phyloP scores from a whole-genome alignment of 1,284 basidiomycete genomes.

The Sporisorium scitamineum region DNA sequence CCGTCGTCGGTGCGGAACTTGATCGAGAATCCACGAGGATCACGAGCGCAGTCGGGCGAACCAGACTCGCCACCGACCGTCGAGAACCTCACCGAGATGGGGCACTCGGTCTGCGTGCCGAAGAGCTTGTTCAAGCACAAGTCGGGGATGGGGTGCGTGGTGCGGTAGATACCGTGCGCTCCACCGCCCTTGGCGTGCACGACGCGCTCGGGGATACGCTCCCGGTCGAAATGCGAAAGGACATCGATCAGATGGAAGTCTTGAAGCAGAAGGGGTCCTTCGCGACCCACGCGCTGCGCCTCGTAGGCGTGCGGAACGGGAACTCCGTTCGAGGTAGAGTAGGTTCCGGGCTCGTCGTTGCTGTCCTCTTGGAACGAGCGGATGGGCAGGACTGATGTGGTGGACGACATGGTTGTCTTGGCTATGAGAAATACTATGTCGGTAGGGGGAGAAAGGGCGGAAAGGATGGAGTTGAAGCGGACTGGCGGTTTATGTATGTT shows the following conservation, averaged over 20 bases:
- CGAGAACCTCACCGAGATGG: slow-evolving; percentile 54
- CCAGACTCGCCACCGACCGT: slow-evolving; percentile 59
- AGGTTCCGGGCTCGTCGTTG: slow-evolving; percentile 31
- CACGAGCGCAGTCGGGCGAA: slow-evolving; percentile 48
- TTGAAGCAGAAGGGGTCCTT: slow-evolving; percentile 87
- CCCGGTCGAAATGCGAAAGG: slow-evolving; percentile 60
- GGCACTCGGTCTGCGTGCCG: slow-evolving; percentile 30
- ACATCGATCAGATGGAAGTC: slow-evolving; percentile 57
- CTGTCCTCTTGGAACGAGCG: slow-evolving; percentile 45
- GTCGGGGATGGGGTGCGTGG: slow-evolving; percentile 56
- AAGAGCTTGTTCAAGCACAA: slow-evolving; percentile 50
- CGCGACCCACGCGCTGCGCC: slow-evolving; percentile 79
- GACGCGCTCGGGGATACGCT: slow-evolving; percentile 67
- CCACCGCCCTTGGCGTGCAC: slow-evolving; percentile 63
- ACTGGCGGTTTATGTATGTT: too few relatives aligned
- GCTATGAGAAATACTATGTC: background rate
- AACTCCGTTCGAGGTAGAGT: slow-evolving; percentile 53
- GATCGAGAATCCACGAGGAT: slow-evolving; percentile 58
- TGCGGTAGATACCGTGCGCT: slow-evolving; percentile 57
- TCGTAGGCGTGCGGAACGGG: slow-evolving; percentile 75
- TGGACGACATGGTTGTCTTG: slow-evolving; percentile 27
- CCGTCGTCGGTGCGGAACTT: slow-evolving; percentile 56
- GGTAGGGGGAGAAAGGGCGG: too few relatives aligned
- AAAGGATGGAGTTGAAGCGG: background rate
- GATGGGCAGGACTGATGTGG: slow-evolving; percentile 28